These are phyloP conservation scores for Quercus glauca DNA, from an alignment of 306 rosid genomes.

Conservation along the genomic window DNA sequence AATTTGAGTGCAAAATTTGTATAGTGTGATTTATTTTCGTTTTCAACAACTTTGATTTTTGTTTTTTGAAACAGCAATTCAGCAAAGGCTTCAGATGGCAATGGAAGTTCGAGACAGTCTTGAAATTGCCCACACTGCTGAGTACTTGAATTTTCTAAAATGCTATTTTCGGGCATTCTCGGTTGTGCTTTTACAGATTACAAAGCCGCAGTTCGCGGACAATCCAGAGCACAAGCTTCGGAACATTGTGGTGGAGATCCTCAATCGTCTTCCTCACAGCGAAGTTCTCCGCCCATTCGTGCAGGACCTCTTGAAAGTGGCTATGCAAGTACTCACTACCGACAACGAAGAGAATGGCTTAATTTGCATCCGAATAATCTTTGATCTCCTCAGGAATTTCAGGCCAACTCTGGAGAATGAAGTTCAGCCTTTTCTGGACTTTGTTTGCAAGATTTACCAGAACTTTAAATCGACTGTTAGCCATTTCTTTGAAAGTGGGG, in stretches of 20 bases:
- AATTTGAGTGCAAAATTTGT: background rate
- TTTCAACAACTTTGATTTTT: background rate
- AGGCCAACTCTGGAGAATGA: conserved; percentile 84
- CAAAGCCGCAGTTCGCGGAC: conserved; percentile 83
- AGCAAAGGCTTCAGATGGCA: conserved; percentile 82
- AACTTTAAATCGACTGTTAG: conserved; percentile 76
- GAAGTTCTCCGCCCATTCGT: conserved; percentile 98
- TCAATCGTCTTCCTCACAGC: conserved; percentile 93
- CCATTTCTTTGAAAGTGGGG: conserved; percentile 79
- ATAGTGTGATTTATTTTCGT: no score
- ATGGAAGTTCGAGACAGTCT: conserved; percentile 98
- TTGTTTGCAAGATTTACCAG: conserved; percentile 90
- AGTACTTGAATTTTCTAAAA: conserved; percentile 88
- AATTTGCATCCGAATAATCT: conserved; percentile 84
- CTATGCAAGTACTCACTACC: conserved; percentile 88
- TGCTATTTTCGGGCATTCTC: conserved; percentile 90
- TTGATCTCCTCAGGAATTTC: conserved; percentile 92
- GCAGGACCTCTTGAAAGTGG: conserved; percentile 93
- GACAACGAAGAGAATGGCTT: conserved; percentile 96
- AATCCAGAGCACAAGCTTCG: conserved; percentile 89
- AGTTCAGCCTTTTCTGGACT: conserved; percentile 94
- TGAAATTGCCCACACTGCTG: conserved; percentile 96
- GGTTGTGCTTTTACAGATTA: conserved; percentile 58
- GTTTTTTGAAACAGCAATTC: conserved; percentile 51
- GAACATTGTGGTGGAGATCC: conserved; percentile 88